These are phyloP conservation scores for Colletotrichum sidae DNA, from an alignment of 2,329 filamentous ascomycete genomes.

Conservation along the genomic window DNA sequence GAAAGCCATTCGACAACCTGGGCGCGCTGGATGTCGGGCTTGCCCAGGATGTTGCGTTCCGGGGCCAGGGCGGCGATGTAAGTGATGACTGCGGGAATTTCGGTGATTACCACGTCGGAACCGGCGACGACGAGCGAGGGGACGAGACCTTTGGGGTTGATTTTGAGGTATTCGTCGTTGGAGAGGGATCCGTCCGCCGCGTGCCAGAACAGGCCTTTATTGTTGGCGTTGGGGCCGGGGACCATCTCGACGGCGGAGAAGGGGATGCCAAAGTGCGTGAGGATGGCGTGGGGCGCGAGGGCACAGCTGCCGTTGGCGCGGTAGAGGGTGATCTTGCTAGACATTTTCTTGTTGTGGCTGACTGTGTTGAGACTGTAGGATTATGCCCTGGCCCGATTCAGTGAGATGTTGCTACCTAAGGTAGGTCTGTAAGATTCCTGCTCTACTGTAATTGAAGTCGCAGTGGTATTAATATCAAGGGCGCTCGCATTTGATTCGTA, in stretches of 20 bases:
- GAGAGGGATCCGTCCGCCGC: conserved; percentile 48
- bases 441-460: too few relatives aligned
- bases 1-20: conserved; percentile 47
- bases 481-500: too few relatives aligned
- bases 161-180: conserved; percentile 42
- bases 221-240: conserved; percentile 28
- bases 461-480: too few relatives aligned
- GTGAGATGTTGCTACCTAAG: too few relatives aligned
- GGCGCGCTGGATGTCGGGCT: conserved; percentile 38
- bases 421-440: too few relatives aligned
- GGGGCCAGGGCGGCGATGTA: conserved; percentile 46
- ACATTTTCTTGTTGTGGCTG: conserved; percentile 26
- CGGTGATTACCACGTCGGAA: conserved; percentile 44
- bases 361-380: too few relatives aligned
- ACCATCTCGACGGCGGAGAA: conserved; percentile 41
- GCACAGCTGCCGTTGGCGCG: conserved; percentile 45
- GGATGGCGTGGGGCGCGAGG: conserved; percentile 44
- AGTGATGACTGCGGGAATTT: conserved; percentile 47
- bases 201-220: conserved; percentile 20
- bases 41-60: conserved; percentile 40
- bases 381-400: too few relatives aligned
- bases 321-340: conserved; percentile 45
- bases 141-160: conserved; percentile 47
- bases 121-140: conserved; percentile 44
- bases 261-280: conserved; percentile 45